Base-by-base conservation (phyloP, 192 early-diverging fungal species). In the Coemansia sp. region DNA sequence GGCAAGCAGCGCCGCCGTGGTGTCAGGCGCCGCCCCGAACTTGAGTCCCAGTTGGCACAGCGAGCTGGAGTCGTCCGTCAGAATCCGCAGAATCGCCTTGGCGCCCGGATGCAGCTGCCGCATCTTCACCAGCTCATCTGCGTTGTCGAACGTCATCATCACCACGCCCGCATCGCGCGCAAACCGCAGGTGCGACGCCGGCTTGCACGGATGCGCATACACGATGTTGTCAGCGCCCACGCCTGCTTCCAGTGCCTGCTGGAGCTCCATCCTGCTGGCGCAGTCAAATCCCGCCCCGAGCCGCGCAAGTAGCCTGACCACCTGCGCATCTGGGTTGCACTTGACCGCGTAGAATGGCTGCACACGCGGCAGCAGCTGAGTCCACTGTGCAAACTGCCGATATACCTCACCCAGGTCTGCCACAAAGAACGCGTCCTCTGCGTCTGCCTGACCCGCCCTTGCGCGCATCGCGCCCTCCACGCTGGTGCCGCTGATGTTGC, bases 191-290 rank as follows among this genome's bases (percentile, higher is more conserved):
- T 96, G 97, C 6, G 95, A 95, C 56, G 89, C 86, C 66, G 95
- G 95, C 85, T 99, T 99, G 89, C 98, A 99, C n/a, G 97, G 97
- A 84, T 99, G 97, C 61, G 98, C 96, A 63, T 96, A 99, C 65
- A 99, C 96, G 75, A 99, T 92, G 48, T 89, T 85, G 55, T 51
- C 12, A 22, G 76, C 12, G 4, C 71, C 83, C 7, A 90, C 88
- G 59, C 93, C 92, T 42, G 88, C 68, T 39, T 87, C 82, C 45
- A 98, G 85, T 43, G 90, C 89, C 48, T 87, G 85, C 66, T 93
- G 87, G 26, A 99, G 91, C 88, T 99, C 98, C 45, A 83, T 85
- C 81, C 91, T 93, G 88, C 91, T 93, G n/a, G 98, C 98, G 69
- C 96, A 98, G 85, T 99, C 98, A 74, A 99, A 99, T 10, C 96